Conservation (phyloP, 176 grass and related monocot genomes). For the Puya raimondii region DNA sequence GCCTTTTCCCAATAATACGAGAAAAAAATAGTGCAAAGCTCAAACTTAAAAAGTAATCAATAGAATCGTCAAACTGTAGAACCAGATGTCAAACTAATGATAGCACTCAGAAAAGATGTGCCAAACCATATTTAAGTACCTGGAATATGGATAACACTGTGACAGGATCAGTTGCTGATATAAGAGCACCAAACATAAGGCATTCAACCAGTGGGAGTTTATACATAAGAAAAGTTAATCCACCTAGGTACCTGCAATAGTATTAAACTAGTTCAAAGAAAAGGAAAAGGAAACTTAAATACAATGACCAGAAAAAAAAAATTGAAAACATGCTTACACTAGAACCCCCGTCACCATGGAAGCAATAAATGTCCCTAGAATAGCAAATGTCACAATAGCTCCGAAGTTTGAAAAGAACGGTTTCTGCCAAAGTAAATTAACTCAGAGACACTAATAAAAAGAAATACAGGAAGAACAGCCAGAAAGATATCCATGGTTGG, state of each 20-base stretch:
- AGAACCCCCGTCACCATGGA: conserved; percentile 83
- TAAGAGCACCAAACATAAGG: conserved; percentile 94
- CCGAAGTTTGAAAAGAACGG: conserved; percentile 99
- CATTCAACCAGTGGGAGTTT: conserved; percentile 86
- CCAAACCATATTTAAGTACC: conserved; percentile 30
- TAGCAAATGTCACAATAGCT: conserved; percentile 93
- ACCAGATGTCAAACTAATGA: neutral
- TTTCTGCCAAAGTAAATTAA: conserved; percentile 58
- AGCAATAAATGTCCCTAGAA: conserved; percentile 93
- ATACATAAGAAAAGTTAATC: conserved; percentile 96
- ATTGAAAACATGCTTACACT: conserved; percentile 61
- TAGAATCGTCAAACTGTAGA: no score
- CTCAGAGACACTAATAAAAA: conserved; percentile 13
- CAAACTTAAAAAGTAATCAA: no score
- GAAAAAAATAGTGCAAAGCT: no score
- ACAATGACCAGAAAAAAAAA: conserved; percentile 1
- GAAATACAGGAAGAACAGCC: conserved; percentile 2
- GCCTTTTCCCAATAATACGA: no score
- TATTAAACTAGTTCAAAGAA: conserved; percentile 1
- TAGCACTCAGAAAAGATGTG: conserved; percentile 6
- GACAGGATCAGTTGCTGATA: conserved; percentile 98
- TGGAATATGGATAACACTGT: conserved; percentile 99
- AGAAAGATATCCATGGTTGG: neutral
- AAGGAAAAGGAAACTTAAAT: neutral
- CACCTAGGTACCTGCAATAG: conserved; percentile 78